Base-by-base conservation (phyloP, 1,139 yeast species). In the Suhomyces yuchorum region DNA sequence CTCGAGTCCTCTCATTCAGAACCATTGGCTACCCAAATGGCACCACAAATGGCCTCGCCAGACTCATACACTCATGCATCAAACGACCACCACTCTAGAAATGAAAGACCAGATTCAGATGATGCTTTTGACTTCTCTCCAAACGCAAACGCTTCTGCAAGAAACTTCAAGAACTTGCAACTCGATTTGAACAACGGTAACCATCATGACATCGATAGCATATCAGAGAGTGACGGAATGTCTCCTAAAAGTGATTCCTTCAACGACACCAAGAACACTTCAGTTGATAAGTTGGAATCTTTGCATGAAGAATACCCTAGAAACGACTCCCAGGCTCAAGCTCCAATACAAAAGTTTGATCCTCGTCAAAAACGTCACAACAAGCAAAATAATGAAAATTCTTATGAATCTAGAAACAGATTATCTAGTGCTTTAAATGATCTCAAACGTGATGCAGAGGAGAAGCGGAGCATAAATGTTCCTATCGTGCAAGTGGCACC, bases 91-190 rank as follows among this genome's bases (percentile, higher is more conserved):
- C 4, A 32, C 8, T 23, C 24, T 14, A 24, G 22, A 2, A 15
- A 18, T 9, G 14, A 30, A 8, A 18, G 39, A 12, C 50, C 48
- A 7, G 26, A 44, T 8, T 36, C 44, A 14, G 54, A 47, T 8
- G 57, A 52, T 19, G 49, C 49, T 15, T 57, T 57, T 44, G 48
- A 56, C 48, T 54, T 55, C 38, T 49, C 56, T 26, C 58, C 61
- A 3, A 50, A 47, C 17, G 45, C 60, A 1, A 44, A 47, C 17
- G 15, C 39, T 4, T 26, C 46, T 1, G 34, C 42, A 12, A 67
- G 61, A 51, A 71, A 71, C 53, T 54, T 60, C 44, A 70, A 67
- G 60, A 68, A 68, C 46, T 61, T 71, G 44, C 65, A 59, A 11
- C 62, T 70, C 39, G 59, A 67, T 48, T 58, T 71, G 46, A 51